Evolutionary conservation across 331 rosid genomes (phyloP), one percentile per base, ranked within the genome.

Genomic region (Spiraea crenata): DNA sequence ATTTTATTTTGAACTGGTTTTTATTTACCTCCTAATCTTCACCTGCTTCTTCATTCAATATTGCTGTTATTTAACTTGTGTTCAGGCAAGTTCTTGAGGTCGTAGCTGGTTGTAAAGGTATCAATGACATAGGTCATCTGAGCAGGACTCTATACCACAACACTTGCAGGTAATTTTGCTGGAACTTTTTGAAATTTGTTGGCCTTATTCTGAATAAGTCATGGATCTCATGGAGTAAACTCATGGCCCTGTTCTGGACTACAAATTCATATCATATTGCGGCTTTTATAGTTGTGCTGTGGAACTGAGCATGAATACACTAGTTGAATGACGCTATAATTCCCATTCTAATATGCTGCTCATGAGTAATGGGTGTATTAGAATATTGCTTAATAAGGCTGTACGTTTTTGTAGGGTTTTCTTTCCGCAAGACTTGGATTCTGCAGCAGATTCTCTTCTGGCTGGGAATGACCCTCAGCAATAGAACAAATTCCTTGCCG

Each of bases 1-100:
- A 63, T 51, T 17, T 40, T 37, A 5, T 1, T 65, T 37, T 44
- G 4, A 65, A 56, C 13, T 12, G 41, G 39, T 63, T 57, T 62
- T 34, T 47, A 19, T 47, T 74, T 56, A 55, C n/a, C 61, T 64
- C 20, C 25, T 47, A 38, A 49, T 65, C 15, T n/a, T 10, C 63
- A 62, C 60, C 49, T 58, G 44, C 76, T 67, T 78, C 54, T 59
- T 71, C 68, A 57, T 48, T 70, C 35, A 59, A 67, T 7, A 46
- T 75, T 76, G 25, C 38, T 68, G 15, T 46, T 55, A 46, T 55
- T 73, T 25, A 25, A 25, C 31, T 25, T 25, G 31, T 25, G 31
- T 79, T 70, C 78, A 90, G 96, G 86, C 97, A 90, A 90, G 97
- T 93, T 79, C 92, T 93, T 72, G 98, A 93, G 83, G 97, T 89